Percentiles rank a stretch among this genome's conserved stretches.
Evolutionary conservation across 345 rosid species (phyloP).

Genomic region (Euphorbia peplus): DNA sequence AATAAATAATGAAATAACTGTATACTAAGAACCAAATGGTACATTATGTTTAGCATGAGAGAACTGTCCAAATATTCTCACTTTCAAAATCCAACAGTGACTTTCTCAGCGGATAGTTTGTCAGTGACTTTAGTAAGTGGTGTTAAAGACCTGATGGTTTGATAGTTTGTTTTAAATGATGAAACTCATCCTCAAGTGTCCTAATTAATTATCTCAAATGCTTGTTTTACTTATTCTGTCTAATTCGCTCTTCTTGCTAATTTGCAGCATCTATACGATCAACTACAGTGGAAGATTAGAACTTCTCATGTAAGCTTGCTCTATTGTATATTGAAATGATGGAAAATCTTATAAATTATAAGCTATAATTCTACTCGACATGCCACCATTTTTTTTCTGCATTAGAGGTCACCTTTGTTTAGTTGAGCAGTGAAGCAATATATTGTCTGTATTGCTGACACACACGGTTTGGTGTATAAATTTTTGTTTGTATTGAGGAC

Average conservation of each 20-base stretch:
- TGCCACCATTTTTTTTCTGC: background rate
- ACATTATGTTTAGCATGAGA: background rate
- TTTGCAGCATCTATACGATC: slow-evolving; percentile 74
- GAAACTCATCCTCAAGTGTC: background rate
- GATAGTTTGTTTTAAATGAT: background rate
- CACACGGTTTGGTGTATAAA: background rate
- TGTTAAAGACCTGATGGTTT: background rate
- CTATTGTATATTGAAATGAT: background rate
- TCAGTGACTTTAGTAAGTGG: background rate
- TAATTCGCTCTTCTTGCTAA: slow-evolving; percentile 18
- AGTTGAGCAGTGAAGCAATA: background rate
- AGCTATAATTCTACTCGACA: background rate
- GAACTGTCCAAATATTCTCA: background rate
- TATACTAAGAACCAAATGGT: background rate
- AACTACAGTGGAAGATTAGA: slow-evolving; percentile 79
- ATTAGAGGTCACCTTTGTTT: background rate
- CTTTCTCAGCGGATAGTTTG: background rate
- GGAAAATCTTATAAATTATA: too few species aligned
- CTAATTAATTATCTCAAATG: background rate
- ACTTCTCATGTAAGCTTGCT: slow-evolving; percentile 65
- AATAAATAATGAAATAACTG: background rate
- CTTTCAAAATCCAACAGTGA: background rate
- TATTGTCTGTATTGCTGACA: background rate
- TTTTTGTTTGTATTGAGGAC: background rate
- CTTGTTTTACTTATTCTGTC: background rate